A percentile compares a stretch with the other conserved stretches of the same genome.
Conservation (phyloP, 352 stramenopile species). For the Phytophthora crassamura region DNA sequence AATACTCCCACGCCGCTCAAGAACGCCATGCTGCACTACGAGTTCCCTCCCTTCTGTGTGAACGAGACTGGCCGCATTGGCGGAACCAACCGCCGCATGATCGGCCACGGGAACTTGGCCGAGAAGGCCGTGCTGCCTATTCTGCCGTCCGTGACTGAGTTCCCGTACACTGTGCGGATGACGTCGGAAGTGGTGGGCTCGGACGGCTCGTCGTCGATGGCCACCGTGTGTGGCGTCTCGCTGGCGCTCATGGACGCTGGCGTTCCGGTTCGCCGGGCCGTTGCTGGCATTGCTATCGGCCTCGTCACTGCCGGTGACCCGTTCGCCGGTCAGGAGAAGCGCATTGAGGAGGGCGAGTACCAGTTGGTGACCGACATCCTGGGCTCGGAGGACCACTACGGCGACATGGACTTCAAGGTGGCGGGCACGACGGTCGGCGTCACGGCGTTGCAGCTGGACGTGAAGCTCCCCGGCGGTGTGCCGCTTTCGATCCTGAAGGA, state of each 20-base stretch:
- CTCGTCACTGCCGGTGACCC: constrained; percentile 77
- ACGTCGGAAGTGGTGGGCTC: constrained; percentile 97
- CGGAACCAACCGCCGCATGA: constrained; percentile 92
- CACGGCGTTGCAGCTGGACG: constrained; percentile 97
- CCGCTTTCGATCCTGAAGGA: constrained; percentile 86
- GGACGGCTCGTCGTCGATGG: constrained; percentile 96
- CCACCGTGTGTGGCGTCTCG: constrained; percentile 96
- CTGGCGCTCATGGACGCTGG: constrained; percentile 97
- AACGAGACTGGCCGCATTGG: constrained; percentile 93
- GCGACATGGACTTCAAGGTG: constrained; percentile 99
- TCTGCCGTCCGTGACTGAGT: constrained; percentile 91
- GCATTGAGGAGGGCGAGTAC: constrained; percentile 71
- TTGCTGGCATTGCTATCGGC: constrained; percentile 97
- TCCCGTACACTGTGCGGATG: constrained; percentile 97
- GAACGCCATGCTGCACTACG: constrained; percentile 97
- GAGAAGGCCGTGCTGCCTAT: constrained; percentile 96
- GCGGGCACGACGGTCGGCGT: constrained; percentile 91
- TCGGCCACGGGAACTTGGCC: constrained; percentile 97
- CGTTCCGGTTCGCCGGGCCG: constrained; percentile 93
- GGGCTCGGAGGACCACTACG: constrained; percentile 97
- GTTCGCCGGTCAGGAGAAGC: constrained; percentile 55
- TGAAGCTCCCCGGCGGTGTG: constrained; percentile 93
- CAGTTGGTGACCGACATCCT: constrained; percentile 97
- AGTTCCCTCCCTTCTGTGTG: constrained; percentile 98
- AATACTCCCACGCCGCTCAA: constrained; percentile 50